Evolutionary conservation across 2,329 filamentous ascomycete species (phyloP).

Genomic region (Exophiala spinifera): DNA sequence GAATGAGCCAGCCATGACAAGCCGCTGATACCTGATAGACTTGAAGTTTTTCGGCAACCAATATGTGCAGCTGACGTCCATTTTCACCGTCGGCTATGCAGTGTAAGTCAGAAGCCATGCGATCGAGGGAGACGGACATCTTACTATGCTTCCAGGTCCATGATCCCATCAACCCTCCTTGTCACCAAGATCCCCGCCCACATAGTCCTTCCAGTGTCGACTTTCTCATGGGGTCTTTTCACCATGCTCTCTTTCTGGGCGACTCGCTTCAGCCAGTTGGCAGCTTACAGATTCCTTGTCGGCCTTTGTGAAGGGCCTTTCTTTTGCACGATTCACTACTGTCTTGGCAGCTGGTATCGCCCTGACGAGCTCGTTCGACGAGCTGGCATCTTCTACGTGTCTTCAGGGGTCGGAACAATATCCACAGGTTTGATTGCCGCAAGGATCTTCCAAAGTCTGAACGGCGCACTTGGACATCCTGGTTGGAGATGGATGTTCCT

Average conservation of each 20-base stretch:
- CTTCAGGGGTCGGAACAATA: slow-evolving; percentile 28
- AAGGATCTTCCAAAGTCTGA: slow-evolving; percentile 7
- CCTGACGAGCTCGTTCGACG: slow-evolving; percentile 37
- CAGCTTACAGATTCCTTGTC: slow-evolving; percentile 19
- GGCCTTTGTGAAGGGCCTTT: slow-evolving; percentile 21
- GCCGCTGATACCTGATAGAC: slow-evolving; percentile 31
- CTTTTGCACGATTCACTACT: slow-evolving; percentile 32
- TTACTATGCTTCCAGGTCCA: slow-evolving; percentile 3
- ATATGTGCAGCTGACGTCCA: slow-evolving; percentile 34
- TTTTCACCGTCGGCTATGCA: slow-evolving; percentile 14
- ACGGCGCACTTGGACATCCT: slow-evolving; percentile 39
- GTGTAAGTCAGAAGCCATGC: no score
- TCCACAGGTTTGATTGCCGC: slow-evolving; percentile 18
- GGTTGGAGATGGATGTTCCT: slow-evolving; percentile 35
- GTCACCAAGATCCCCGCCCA: slow-evolving; percentile 5
- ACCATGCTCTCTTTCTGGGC: slow-evolving; percentile 30
- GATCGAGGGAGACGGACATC: no score
- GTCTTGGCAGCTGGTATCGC: slow-evolving; percentile 29
- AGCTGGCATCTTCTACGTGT: slow-evolving; percentile 38
- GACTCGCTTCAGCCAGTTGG: slow-evolving; percentile 9
- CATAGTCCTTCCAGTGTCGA: slow-evolving; percentile 26
- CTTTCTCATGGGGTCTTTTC: slow-evolving; percentile 33
- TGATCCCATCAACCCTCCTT: slow-evolving; percentile 10
- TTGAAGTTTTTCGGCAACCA: slow-evolving; percentile 49
- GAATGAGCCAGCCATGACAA: no score